Evolutionary conservation across 768 basidiomycete species (phyloP), one percentile per base, ranked within the genome.

Genomic region (Leucosporidium creatinivorum): DNA sequence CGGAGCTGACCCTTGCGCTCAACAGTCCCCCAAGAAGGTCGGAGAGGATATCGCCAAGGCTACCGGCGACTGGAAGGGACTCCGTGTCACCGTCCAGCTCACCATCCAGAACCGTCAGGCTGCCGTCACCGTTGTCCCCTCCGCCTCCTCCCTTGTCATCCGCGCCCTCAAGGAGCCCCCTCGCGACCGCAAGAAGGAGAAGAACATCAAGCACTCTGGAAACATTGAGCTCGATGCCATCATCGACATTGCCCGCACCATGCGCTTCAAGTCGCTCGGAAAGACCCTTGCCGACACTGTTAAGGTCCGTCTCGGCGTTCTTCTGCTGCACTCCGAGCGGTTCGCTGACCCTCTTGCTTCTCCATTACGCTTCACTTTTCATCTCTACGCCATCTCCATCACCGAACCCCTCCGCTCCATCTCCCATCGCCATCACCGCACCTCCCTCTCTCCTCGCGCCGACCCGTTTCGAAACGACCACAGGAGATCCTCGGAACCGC

Each of bases 31-130:
- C 75, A 99, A 99, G 84, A 98, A 98, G 84, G 96, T 99, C 81
- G 96, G 96, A 82, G 96, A 99, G 91, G 96, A 99, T 82, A 99
- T 99, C 79, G 96, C 96, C 76, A 99, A 99, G 81, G 94, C 94
- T 66, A 99, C 96, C 68, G 85, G 87, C 58, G 87, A 87, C 79
- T 99, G 96, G 96, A 99, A 99, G 82, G 96, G 96, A 83, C 91
- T 98, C 78, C 91, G 93, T 70, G 94, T 99, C 67, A 98, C 96
- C 73, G 93, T 98, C 73, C 92, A 97, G 81, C 86, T 98, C 69
- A 98, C 94, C 68, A 97, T 98, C 81, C 96, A 98, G 85, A 99
- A 99, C 82, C 92, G 96, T 81, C 96, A 99, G 86, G 96, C 96
- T 63, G 83, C 88, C 73, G 93, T 97, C 77, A 84, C 92, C 66